These are phyloP conservation scores for Fraxinus ornus DNA, from an alignment of 305 asterid genomes.

Conservation along the genomic window DNA sequence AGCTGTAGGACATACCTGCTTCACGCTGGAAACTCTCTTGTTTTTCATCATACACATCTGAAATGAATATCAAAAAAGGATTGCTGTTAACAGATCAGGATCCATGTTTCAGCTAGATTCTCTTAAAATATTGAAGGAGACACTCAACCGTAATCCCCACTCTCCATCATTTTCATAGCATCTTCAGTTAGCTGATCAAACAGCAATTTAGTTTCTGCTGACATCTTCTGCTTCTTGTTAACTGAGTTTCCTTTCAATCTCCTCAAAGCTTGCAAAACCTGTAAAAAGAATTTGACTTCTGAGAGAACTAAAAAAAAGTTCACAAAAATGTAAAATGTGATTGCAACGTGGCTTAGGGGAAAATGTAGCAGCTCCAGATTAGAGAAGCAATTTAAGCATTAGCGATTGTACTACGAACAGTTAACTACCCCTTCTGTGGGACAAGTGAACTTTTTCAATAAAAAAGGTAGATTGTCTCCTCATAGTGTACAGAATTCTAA, in stretches of 20 bases:
- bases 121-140: constrained; percentile 14
- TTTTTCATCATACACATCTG: constrained; percentile 88
- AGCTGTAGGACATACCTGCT: constrained; percentile 62
- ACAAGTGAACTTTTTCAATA: background rate
- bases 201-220: constrained; percentile 62
- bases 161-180: constrained; percentile 86
- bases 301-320: background rate
- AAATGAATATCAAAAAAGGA: constrained; percentile 18
- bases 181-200: constrained; percentile 96
- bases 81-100: constrained; percentile 11
- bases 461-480: background rate
- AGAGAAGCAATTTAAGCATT: background rate
- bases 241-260: constrained; percentile 80
- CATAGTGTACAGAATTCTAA: background rate
- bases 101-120: constrained; percentile 10
- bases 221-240: constrained; percentile 84
- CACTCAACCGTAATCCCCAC: constrained; percentile 85
- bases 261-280: constrained; percentile 90
- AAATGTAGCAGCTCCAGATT: background rate
- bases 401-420: background rate
- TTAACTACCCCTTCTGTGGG: background rate
- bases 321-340: background rate
- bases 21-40: constrained; percentile 83
- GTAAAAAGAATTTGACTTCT: constrained; percentile 14
- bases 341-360: background rate